Conservation (phyloP, 2,329 filamentous ascomycete species). For the Tothia fuscella region DNA sequence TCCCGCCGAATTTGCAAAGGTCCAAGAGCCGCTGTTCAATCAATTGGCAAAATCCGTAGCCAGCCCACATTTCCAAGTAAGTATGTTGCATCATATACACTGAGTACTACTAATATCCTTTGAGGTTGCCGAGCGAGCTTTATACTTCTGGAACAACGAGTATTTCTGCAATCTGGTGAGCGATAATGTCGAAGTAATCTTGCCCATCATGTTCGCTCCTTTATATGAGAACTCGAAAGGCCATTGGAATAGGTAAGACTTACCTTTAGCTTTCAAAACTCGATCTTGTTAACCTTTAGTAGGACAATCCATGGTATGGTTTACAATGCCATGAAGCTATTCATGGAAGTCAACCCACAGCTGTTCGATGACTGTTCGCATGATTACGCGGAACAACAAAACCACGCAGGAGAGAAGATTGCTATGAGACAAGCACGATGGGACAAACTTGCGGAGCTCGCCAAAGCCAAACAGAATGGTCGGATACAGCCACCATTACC, state of each 20-base stretch:
- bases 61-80: constrained; percentile 88
- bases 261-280: neutral
- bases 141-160: constrained; percentile 99
- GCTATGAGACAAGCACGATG: constrained; percentile 74
- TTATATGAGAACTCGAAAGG: constrained; percentile 98
- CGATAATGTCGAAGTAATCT: constrained; percentile 95
- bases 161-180: constrained; percentile 99
- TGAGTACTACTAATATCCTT: neutral
- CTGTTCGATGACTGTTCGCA: constrained; percentile 98
- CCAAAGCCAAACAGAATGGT: constrained; percentile 53
- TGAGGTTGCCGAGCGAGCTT: constrained; percentile 79
- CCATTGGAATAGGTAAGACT: constrained; percentile 85
- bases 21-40: constrained; percentile 94
- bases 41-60: constrained; percentile 96
- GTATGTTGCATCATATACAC: constrained; percentile 11
- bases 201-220: constrained; percentile 98
- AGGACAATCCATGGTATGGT: constrained; percentile 99
- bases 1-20: constrained; percentile 94
- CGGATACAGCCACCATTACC: constrained; percentile 17
- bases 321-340: constrained; percentile 99
- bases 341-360: constrained; percentile 99
- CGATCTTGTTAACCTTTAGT: constrained; percentile 22
- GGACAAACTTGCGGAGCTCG: constrained; percentile 74
- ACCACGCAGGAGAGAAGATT: constrained; percentile 76
- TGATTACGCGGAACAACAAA: constrained; percentile 94